Conservation (phyloP, 345 rosid species). For the Firmiana major region DNA sequence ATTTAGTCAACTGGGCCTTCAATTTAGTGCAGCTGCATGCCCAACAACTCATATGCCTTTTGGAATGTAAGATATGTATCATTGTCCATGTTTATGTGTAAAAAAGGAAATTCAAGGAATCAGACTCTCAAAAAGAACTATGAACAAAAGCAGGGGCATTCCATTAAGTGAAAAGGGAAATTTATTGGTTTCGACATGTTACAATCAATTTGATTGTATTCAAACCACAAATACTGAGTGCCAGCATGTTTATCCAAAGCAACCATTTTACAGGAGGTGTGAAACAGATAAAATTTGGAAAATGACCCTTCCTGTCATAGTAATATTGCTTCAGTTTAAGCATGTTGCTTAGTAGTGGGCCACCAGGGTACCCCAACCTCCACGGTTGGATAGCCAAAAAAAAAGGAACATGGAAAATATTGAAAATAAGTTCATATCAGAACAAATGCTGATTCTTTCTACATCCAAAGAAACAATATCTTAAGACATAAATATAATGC, state of each 20-base stretch:
- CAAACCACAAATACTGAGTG: not conserved
- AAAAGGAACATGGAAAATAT: too few species aligned
- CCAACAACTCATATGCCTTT: not conserved
- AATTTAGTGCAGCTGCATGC: not conserved
- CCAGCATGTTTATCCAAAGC: not conserved
- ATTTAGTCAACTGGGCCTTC: not conserved
- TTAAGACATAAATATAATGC: not conserved
- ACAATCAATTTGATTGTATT: not conserved
- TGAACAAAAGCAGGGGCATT: not conserved
- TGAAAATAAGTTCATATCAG: not conserved
- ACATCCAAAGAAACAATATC: not conserved
- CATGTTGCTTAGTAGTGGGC: too few species aligned
- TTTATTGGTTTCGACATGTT: not conserved
- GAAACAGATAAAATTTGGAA: not conserved
- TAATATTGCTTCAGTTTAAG: too few species aligned
- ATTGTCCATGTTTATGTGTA: not conserved
- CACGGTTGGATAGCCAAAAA: too few species aligned
- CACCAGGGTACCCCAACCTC: too few species aligned
- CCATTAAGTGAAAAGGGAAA: not conserved
- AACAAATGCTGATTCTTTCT: not conserved
- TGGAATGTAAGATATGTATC: not conserved
- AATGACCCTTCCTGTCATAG: too few species aligned
- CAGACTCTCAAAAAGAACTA: not conserved
- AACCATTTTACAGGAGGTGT: not conserved
- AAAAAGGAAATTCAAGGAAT: not conserved